A percentile compares a stretch with the other conserved stretches of the same genome.
phyloP scores from a whole-genome alignment of 2,329 filamentous ascomycete genomes.

The Lithohypha guttulata region DNA sequence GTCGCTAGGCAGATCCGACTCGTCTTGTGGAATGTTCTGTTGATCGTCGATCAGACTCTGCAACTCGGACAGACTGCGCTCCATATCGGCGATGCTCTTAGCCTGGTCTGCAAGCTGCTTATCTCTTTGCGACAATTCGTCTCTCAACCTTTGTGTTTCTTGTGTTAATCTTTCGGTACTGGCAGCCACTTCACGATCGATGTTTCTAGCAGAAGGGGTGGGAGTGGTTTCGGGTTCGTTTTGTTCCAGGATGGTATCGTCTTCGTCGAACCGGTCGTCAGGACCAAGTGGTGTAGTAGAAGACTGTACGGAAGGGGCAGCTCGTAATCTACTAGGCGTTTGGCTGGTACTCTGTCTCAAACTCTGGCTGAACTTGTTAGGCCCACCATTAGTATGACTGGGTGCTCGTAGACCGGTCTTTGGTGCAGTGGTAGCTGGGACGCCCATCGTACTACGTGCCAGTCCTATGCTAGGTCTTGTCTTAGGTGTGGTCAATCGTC shows the following conservation, averaged over 20 bases:
- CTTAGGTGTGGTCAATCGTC: slow-evolving; percentile 17
- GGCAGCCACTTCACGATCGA: background rate
- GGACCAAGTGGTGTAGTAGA: slow-evolving; percentile 22
- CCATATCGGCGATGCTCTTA: slow-evolving; percentile 75
- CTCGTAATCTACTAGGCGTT: slow-evolving; percentile 10
- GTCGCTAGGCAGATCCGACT: slow-evolving; percentile 46
- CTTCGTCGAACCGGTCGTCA: slow-evolving; percentile 25
- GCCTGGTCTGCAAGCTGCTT: slow-evolving; percentile 82
- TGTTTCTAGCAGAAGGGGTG: slow-evolving; percentile 34
- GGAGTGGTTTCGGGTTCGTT: slow-evolving; percentile 23
- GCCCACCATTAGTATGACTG: slow-evolving; percentile 48
- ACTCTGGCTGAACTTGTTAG: slow-evolving; percentile 33
- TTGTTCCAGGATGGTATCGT: slow-evolving; percentile 42
- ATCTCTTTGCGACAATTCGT: slow-evolving; percentile 72
- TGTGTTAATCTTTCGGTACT: slow-evolving; percentile 41
- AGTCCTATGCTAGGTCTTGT: slow-evolving; percentile 18
- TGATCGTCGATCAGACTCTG: slow-evolving; percentile 42
- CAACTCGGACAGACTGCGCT: slow-evolving; percentile 72
- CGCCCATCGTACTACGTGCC: slow-evolving; percentile 44
- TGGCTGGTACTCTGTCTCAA: slow-evolving; percentile 18
- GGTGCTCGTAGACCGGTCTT: slow-evolving; percentile 43
- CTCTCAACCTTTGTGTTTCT: slow-evolving; percentile 61
- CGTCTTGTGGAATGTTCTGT: slow-evolving; percentile 29
- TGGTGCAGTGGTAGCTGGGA: slow-evolving; percentile 53
- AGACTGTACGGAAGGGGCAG: background rate